These are phyloP conservation scores for Catharanthus roseus DNA, from an alignment of 257 asterid genomes.

Conservation along the genomic window DNA sequence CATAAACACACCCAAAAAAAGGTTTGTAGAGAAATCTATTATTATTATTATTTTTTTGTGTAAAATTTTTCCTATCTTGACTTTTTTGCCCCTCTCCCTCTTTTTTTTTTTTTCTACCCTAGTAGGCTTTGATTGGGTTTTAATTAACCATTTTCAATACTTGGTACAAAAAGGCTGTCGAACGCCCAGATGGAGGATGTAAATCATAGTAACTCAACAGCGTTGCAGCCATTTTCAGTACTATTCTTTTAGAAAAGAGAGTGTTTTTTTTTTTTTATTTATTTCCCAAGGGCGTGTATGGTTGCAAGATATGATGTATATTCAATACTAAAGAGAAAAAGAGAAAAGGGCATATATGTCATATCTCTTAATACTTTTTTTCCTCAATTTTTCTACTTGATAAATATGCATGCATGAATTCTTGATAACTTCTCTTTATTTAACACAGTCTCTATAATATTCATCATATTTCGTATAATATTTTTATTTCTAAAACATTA, in stretches of 20 bases:
- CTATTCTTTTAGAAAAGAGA: slow-evolving; percentile 32
- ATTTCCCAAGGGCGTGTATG: background rate
- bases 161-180: too few species aligned
- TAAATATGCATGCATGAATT: too few species aligned
- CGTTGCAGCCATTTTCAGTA: slow-evolving; percentile 25
- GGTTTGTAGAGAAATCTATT: slow-evolving; percentile 28
- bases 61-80: background rate
- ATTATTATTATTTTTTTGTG: slow-evolving; percentile 5
- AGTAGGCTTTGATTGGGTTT: slow-evolving; percentile 9
- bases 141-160: too few species aligned
- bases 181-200: too few species aligned
- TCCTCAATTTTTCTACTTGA: background rate
- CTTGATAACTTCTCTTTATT: too few species aligned
- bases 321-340: slow-evolving; percentile 17
- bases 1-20: slow-evolving; percentile 26
- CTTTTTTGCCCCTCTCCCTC: background rate
- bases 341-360: background rate
- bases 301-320: slow-evolving; percentile 37
- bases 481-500: too few species aligned
- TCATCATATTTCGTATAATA: too few species aligned
- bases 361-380: background rate
- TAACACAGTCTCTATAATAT: too few species aligned
- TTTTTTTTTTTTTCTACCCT: background rate
- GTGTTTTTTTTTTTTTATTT: slow-evolving; percentile 12
- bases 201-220: too few species aligned